These are phyloP conservation scores for Xylaria castorea DNA, from an alignment of 495 filamentous ascomycete genomes.

Conservation along the genomic window DNA sequence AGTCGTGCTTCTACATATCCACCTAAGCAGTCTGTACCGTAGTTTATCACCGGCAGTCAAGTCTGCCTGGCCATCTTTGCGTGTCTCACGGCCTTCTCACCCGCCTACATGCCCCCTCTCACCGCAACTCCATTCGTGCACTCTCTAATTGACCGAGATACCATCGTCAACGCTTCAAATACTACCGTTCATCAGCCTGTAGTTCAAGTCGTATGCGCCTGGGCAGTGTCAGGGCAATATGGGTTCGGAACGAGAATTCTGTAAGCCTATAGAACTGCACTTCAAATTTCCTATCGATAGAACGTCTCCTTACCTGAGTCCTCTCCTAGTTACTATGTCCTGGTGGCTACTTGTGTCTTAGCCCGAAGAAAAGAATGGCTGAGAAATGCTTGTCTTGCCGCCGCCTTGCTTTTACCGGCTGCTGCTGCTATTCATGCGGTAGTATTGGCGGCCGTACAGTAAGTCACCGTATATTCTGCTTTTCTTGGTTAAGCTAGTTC, in stretches of 20 bases:
- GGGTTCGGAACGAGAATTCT: slow-evolving; percentile 61
- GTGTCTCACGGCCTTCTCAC: background rate
- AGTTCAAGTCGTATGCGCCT: slow-evolving; percentile 63
- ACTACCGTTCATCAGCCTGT: slow-evolving; percentile 32
- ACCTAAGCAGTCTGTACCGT: background rate
- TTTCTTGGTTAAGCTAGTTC: background rate
- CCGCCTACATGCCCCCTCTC: slow-evolving; percentile 51
- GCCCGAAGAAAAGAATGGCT: slow-evolving; percentile 65
- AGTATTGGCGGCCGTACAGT: slow-evolving; percentile 60
- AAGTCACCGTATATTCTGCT: background rate
- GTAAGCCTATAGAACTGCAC: slow-evolving; percentile 45
- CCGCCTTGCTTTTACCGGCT: slow-evolving; percentile 65
- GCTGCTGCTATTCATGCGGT: slow-evolving; percentile 66
- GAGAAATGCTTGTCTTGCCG: slow-evolving; percentile 63
- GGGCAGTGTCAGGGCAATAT: slow-evolving; percentile 67
- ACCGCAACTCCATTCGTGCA: slow-evolving; percentile 40
- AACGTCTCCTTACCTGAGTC: background rate
- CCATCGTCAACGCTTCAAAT: slow-evolving; percentile 30
- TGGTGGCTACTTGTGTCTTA: slow-evolving; percentile 64
- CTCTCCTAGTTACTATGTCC: slow-evolving; percentile 60
- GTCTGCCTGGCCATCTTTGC: slow-evolving; percentile 1
- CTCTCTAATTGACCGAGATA: slow-evolving; percentile 40
- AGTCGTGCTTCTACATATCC: slow-evolving; percentile 15
- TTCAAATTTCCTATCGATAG: background rate
- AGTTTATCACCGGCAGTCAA: background rate